Evolutionary conservation across 2,329 filamentous ascomycete genomes (phyloP), one percentile per base, ranked within the genome.

Genomic region (Pezicula rhizophila): DNA sequence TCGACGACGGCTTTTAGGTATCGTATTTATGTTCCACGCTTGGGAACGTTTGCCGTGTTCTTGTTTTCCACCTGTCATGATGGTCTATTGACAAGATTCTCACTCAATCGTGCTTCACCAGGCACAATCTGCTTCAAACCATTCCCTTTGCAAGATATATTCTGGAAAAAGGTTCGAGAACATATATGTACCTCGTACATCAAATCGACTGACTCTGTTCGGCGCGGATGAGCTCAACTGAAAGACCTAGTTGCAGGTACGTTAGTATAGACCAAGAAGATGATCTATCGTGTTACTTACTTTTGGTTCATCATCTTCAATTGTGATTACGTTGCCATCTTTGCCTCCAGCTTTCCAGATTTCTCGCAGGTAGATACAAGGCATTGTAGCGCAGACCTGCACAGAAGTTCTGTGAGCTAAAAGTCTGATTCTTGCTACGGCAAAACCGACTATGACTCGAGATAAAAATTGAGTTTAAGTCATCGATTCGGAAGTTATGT

Each of bases 131-230:
- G 84, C 68, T 90, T 89, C 52, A 89, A 85, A 50, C 89, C 90
- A 63, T 89, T 91, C 65, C 95, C 73, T 95, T 85, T 56, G 93
- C 93, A 57, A 97, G 78, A 1, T 87, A 93, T 57, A 99, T 70
- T 99, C 93, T 69, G 97, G 93, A 37, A 97, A 77, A 41, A 97
- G 80, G 66, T 97, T 99, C 53, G 92, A 96, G 51, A 99, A 79
- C 85, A 95, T 95, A 69, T 99, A 99, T 28, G 89, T 97, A 61
- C 93, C 93, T 56, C 92, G 87, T 53, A 99, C 81, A 65, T 97
- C 91, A 67, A 92, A 90, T 55, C 84, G 83, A 62, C 91, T 92
- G 72, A 87, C 82, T 38, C 91, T 92, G 58, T 89, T 89, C 33
- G 91, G 96, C 18, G 80, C 85, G 23, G 87, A 85, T 3, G 92